Conservation (phyloP, 768 basidiomycete genomes). For the Boletus edulis region DNA sequence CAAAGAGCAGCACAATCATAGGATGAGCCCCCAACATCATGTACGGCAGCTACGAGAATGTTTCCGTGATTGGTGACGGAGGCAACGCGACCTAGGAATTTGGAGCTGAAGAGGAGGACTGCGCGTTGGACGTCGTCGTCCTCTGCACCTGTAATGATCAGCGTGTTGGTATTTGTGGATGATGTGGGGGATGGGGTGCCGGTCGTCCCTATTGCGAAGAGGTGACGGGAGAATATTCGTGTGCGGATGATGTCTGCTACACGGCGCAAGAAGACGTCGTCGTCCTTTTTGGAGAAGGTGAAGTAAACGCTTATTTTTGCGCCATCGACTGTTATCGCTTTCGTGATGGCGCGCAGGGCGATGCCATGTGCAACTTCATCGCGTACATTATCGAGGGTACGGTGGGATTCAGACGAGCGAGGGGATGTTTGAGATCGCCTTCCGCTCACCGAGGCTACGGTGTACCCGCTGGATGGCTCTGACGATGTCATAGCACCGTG, state of each 20-base stretch:
- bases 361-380: conserved; percentile 58
- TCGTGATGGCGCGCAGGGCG: conserved; percentile 51
- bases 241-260: conserved; percentile 49
- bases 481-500: conserved; percentile 21
- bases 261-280: conserved; percentile 53
- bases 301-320: conserved; percentile 59
- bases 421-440: background rate
- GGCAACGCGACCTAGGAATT: conserved; percentile 64
- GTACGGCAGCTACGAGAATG: conserved; percentile 45
- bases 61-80: conserved; percentile 35
- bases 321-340: conserved; percentile 49
- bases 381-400: conserved; percentile 60
- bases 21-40: conserved; percentile 49
- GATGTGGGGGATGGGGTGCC: conserved; percentile 33
- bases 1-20: conserved; percentile 68
- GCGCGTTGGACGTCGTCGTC: conserved; percentile 62
- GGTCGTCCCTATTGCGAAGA: conserved; percentile 56
- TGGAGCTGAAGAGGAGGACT: conserved; percentile 59
- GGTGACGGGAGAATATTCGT: conserved; percentile 42
- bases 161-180: conserved; percentile 34
- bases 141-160: conserved; percentile 60
- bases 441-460: background rate
- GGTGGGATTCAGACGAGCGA: conserved; percentile 10
- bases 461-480: conserved; percentile 24
- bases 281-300: conserved; percentile 56